Evolutionary conservation across 768 basidiomycete genomes (phyloP).

Genomic region (Lactarius akahatsu): DNA sequence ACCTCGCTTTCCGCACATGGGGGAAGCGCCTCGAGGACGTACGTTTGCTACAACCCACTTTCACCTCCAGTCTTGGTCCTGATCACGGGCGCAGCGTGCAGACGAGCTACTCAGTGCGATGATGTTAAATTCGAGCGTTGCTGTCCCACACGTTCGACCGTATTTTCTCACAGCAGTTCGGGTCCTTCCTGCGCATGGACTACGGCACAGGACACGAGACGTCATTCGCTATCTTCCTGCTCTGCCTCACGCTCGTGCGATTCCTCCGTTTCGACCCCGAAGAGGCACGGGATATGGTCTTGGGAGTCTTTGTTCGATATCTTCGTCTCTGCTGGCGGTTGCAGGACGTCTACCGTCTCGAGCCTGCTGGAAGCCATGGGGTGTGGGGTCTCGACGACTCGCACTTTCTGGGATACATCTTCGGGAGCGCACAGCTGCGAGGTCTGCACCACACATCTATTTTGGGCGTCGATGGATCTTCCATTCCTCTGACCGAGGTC

Average conservation of each 20-base stretch:
- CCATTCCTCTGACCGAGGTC: constrained; percentile 7
- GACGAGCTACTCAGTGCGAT: constrained; percentile 50
- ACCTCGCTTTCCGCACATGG: constrained; percentile 88
- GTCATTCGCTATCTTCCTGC: constrained; percentile 77
- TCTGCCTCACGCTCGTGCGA: constrained; percentile 67
- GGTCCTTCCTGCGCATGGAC: constrained; percentile 88
- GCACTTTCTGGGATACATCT: constrained; percentile 83
- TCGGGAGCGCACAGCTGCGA: constrained; percentile 87
- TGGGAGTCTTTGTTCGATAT: constrained; percentile 76
- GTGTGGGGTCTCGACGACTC: constrained; percentile 98
- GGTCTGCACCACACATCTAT: constrained; percentile 41
- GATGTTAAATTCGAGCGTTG: constrained; percentile 45
- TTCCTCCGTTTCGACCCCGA: constrained; percentile 56
- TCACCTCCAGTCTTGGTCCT: constrained; percentile 14
- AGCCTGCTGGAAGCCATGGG: constrained; percentile 96
- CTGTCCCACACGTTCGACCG: constrained; percentile 67
- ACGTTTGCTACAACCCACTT: constrained; percentile 28
- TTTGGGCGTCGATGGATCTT: neutral
- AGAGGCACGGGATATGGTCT: constrained; percentile 59
- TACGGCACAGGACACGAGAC: constrained; percentile 97
- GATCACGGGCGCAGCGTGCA: constrained; percentile 45
- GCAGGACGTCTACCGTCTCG: constrained; percentile 86
- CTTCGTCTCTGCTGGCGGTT: constrained; percentile 78
- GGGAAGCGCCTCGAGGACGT: constrained; percentile 77
- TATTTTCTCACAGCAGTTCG: constrained; percentile 83